Conservation (phyloP, 208 protist species). For the Angomonas ambiguus region DNA sequence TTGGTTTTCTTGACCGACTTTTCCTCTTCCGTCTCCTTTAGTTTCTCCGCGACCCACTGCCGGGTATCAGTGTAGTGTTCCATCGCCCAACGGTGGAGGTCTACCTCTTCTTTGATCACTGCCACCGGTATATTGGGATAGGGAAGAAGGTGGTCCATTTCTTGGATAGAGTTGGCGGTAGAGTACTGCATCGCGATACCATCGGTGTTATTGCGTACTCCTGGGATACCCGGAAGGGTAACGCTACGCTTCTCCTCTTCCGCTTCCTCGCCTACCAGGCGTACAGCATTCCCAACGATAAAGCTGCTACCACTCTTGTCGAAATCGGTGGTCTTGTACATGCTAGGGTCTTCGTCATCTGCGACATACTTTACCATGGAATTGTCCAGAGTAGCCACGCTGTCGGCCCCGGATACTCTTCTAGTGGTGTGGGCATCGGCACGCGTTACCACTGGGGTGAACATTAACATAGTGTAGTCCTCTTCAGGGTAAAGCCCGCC, state of each 20-base stretch:
- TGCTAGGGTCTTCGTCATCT: neutral
- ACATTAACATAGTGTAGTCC: conserved; percentile 76
- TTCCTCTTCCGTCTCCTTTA: conserved; percentile 41
- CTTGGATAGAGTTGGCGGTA: conserved; percentile 36
- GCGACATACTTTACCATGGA: neutral
- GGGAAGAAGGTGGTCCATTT: conserved; percentile 47
- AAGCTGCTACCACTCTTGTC: neutral
- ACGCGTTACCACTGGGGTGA: conserved; percentile 39
- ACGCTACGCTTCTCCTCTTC: neutral
- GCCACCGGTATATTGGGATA: conserved; percentile 61
- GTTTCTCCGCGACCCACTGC: conserved; percentile 44
- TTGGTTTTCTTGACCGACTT: conserved; percentile 29
- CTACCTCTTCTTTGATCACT: conserved; percentile 41
- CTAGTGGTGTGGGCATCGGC: conserved; percentile 4
- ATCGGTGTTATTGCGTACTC: conserved; percentile 20
- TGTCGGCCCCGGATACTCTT: neutral
- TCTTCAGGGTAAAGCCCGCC: conserved; percentile 50
- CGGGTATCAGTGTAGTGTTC: conserved; percentile 62
- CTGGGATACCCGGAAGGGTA: conserved; percentile 35
- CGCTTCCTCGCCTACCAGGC: neutral
- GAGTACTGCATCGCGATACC: conserved; percentile 73
- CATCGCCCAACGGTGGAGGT: conserved; percentile 57
- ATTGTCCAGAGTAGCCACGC: neutral
- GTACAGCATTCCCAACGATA: conserved; percentile 14
- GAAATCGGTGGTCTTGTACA: neutral